These are phyloP conservation scores for Nemophila menziesii DNA, from an alignment of 257 asterid genomes.

Conservation along the genomic window DNA sequence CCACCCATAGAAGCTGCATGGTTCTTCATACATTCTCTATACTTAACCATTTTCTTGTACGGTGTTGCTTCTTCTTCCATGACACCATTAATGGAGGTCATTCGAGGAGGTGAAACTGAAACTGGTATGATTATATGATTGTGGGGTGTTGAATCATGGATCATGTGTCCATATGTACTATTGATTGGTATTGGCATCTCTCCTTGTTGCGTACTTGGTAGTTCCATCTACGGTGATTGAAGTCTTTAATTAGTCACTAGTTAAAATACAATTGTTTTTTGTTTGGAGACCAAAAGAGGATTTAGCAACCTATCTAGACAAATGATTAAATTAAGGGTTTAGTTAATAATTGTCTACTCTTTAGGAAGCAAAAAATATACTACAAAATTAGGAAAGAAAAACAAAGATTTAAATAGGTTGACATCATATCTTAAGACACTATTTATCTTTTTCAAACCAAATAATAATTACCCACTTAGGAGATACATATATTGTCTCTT, in stretches of 20 bases:
- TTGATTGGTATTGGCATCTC: constrained; percentile 78
- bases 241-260: neutral
- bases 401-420: neutral
- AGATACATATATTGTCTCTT: neutral
- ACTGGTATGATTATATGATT: constrained; percentile 19
- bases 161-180: constrained; percentile 49
- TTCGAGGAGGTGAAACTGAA: constrained; percentile 21
- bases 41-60: constrained; percentile 39
- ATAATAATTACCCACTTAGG: constrained; percentile 1
- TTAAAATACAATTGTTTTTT: constrained; percentile 20
- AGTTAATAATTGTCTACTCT: constrained; percentile 25
- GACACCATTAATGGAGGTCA: constrained; percentile 25
- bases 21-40: constrained; percentile 78
- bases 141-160: constrained; percentile 33
- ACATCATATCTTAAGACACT: no score
- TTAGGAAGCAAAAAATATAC: constrained; percentile 18
- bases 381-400: constrained; percentile 13
- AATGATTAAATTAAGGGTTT: constrained; percentile 19
- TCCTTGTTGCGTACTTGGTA: constrained; percentile 27
- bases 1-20: constrained; percentile 96
- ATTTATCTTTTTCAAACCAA: constrained; percentile 3
- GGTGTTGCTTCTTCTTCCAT: constrained; percentile 10
- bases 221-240: constrained; percentile 15
- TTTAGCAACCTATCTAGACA: constrained; percentile 10
- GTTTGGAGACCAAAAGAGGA: constrained; percentile 54